phyloP scores from a whole-genome alignment of 257 asterid genomes.

The Solanum virginianum region DNA sequence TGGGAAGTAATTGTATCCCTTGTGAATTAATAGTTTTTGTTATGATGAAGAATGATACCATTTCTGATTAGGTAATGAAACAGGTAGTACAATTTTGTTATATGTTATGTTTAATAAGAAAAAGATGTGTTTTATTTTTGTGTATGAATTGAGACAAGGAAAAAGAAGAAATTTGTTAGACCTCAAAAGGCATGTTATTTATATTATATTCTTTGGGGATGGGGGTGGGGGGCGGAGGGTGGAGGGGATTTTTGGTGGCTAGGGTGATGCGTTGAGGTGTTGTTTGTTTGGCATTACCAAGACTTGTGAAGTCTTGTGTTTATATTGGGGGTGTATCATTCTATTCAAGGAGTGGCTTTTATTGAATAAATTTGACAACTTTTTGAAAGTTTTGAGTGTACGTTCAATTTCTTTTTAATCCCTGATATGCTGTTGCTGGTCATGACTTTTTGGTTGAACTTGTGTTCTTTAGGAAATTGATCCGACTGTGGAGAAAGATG shows the following conservation, averaged over 20 bases:
- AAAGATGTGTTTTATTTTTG: background rate
- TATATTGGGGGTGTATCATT: background rate
- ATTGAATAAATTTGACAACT: background rate
- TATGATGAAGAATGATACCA: background rate
- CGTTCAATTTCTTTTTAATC: background rate
- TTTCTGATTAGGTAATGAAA: background rate
- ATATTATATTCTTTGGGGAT: background rate
- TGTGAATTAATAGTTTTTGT: background rate
- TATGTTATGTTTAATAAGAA: background rate
- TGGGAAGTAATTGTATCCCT: background rate
- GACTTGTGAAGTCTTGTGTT: background rate
- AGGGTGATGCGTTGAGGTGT: background rate
- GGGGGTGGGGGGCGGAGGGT: background rate
- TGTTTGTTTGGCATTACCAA: background rate
- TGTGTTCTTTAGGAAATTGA: constrained; percentile 64
- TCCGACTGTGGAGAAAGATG: constrained; percentile 82
- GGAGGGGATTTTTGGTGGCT: background rate
- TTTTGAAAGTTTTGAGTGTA: background rate
- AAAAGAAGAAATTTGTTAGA: background rate
- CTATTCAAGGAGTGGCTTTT: background rate
- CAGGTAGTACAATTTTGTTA: background rate
- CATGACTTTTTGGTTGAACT: background rate
- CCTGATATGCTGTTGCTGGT: background rate
- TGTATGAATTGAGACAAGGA: background rate
- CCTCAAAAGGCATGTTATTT: background rate